These are phyloP conservation scores for Rheum nobile DNA, from an alignment of 148 eudicot species.

Conservation along the genomic window DNA sequence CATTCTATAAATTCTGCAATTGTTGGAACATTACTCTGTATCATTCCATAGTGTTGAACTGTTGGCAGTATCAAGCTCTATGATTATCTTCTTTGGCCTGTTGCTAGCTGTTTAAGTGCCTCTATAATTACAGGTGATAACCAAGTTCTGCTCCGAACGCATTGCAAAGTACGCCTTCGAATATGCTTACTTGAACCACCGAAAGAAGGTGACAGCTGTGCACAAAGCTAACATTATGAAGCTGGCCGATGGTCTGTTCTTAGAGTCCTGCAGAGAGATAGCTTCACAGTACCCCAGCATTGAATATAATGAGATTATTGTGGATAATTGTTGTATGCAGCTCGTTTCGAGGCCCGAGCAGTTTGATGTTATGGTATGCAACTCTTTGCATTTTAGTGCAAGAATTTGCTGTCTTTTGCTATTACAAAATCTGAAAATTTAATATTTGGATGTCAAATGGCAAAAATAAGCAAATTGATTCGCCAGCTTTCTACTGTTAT, in stretches of 20 bases:
- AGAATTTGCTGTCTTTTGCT: background rate
- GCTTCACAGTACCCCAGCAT: slow-evolving; percentile 67
- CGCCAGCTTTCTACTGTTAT: too few species aligned
- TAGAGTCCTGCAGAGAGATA: slow-evolving; percentile 80
- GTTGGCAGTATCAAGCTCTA: background rate
- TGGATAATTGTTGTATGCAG: slow-evolving; percentile 95
- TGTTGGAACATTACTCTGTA: background rate
- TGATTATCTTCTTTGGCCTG: background rate
- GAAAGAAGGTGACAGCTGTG: slow-evolving; percentile 86
- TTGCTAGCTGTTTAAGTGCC: background rate
- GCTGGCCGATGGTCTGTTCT: slow-evolving; percentile 82
- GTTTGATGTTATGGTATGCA: slow-evolving; percentile 77
- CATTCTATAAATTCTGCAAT: background rate
- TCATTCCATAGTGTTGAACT: too few species aligned
- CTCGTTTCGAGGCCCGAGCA: slow-evolving; percentile 89
- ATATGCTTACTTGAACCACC: slow-evolving; percentile 77
- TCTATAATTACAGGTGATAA: slow-evolving; percentile 45
- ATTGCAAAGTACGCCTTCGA: slow-evolving; percentile 84
- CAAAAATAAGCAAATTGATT: background rate
- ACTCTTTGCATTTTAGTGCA: background rate
- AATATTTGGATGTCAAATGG: background rate
- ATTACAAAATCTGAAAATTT: background rate
- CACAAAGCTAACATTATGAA: slow-evolving; percentile 95
- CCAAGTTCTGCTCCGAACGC: slow-evolving; percentile 85
- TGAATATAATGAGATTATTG: slow-evolving; percentile 68